phyloP scores from a whole-genome alignment of 164 flowering plant genomes.

The Liriodendron chinense region DNA sequence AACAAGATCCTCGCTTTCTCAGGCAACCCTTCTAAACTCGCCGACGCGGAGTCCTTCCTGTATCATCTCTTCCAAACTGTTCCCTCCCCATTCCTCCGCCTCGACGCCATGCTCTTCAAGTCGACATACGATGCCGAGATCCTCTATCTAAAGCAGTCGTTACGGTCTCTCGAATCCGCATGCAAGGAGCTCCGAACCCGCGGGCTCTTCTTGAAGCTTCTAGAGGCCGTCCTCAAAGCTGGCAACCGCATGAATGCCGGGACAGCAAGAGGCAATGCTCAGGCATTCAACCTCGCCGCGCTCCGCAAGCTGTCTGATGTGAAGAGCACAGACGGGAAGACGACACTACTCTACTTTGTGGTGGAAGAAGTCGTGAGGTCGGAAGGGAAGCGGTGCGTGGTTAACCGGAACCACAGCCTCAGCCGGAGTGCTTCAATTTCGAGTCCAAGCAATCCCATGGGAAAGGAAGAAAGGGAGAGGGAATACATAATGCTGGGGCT shows the following conservation, averaged over 20 bases:
- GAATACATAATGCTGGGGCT: slow-evolving; percentile 61
- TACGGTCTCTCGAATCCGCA: slow-evolving; percentile 51
- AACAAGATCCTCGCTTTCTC: slow-evolving; percentile 34
- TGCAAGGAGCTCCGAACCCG: slow-evolving; percentile 68
- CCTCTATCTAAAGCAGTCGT: slow-evolving; percentile 45
- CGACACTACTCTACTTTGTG: slow-evolving; percentile 76
- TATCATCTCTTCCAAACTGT: slow-evolving; percentile 44
- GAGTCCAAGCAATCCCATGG: slow-evolving; percentile 7
- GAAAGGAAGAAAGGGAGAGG: slow-evolving; percentile 42
- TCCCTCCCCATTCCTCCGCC: slow-evolving; percentile 51
- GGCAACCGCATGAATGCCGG: slow-evolving; percentile 88
- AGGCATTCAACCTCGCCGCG: slow-evolving; percentile 66
- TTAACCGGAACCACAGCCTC: slow-evolving; percentile 35
- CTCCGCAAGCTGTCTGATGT: slow-evolving; percentile 70
- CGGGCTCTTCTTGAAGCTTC: slow-evolving; percentile 70
- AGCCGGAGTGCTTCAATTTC: slow-evolving; percentile 20
- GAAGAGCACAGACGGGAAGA: slow-evolving; percentile 74
- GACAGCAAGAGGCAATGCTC: slow-evolving; percentile 81
- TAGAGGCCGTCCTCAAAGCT: slow-evolving; percentile 84
- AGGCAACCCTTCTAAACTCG: slow-evolving; percentile 48
- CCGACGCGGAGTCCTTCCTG: slow-evolving; percentile 67
- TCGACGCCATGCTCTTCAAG: slow-evolving; percentile 55
- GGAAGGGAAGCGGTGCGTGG: slow-evolving; percentile 61
- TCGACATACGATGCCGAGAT: slow-evolving; percentile 50
- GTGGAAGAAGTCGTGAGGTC: slow-evolving; percentile 72